Evolutionary conservation across 805 yeast species (phyloP), one percentile per base, ranked within the genome.

Genomic region (Monosporozyma yasuniensis): DNA sequence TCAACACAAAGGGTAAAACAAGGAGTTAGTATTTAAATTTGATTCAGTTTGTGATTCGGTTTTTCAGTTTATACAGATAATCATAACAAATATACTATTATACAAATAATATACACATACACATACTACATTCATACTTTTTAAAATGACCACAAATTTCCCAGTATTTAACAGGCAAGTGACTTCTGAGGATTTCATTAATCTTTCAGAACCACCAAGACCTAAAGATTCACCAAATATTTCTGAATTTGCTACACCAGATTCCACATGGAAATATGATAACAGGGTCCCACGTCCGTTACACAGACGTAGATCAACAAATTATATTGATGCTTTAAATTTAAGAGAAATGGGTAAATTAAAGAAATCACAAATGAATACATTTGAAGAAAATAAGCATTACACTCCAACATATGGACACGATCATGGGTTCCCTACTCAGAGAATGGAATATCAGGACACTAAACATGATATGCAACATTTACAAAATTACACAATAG

Each of bases 161-260:
- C 42, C 10, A 21, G 25, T 21, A 10, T 39, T 39, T 14, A 39
- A 39, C 22, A 39, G 25, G 22, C 27, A 39, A 22, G 12, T 39
- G 27, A 14, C 45, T 9, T 55, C 59, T 2, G 53, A 51, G 12
- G 61, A 58, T 44, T 60, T 54, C 42, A 52, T 57, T n/a, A 53
- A 56, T 28, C 37, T 60, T 28, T 48, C 54, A 16, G 55, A 54
- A 16, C 57, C 63, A 11, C 63, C 63, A n/a, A 47, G 47, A 19
- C 54, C 60, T 5, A 50, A 54, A 47, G 57, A 52, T 16, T 54
- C 62, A 3, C 63, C 61, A n/a, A 47, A 44, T 16, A 16, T 50
- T 3, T 48, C 49, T 25, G 53, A 47, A 7, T 47, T 34, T 19
- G 34, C 46, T 25, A 34, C 39, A 22, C 46, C 47, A 18, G 50